These are phyloP conservation scores for Lepraria neglecta DNA, from an alignment of 495 filamentous ascomycete species.

Conservation along the genomic window DNA sequence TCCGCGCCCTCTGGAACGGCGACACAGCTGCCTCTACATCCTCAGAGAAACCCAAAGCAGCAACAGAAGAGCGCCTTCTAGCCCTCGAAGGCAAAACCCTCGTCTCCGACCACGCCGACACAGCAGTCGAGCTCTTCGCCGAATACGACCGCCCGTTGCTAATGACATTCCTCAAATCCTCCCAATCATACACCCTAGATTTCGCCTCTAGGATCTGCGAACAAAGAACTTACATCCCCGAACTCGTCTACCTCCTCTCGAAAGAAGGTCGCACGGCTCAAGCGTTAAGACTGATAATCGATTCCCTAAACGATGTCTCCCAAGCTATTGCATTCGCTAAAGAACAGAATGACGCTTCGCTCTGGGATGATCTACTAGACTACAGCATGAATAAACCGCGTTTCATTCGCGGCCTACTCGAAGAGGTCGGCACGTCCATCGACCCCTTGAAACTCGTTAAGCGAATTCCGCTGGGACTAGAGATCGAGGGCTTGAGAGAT, in stretches of 20 bases:
- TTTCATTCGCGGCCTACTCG: slow-evolving; percentile 86
- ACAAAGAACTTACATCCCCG: slow-evolving; percentile 66
- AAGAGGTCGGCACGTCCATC: slow-evolving; percentile 88
- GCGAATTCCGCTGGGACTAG: slow-evolving; percentile 82
- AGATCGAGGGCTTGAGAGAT: slow-evolving; percentile 81
- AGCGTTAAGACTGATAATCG: slow-evolving; percentile 85
- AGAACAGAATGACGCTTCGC: slow-evolving; percentile 77
- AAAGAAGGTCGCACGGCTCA: slow-evolving; percentile 90
- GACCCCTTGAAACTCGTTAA: slow-evolving; percentile 83
- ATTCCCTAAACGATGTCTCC: slow-evolving; percentile 76
- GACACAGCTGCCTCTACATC: slow-evolving; percentile 39
- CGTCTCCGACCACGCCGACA: slow-evolving; percentile 77
- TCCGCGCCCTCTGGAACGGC: slow-evolving; percentile 78
- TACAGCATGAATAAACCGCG: slow-evolving; percentile 94
- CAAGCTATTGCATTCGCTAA: slow-evolving; percentile 93
- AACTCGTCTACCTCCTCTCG: slow-evolving; percentile 87
- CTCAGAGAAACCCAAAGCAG: slow-evolving; percentile 6
- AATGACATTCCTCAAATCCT: slow-evolving; percentile 79
- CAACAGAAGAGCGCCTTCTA: slow-evolving; percentile 15
- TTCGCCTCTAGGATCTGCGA: slow-evolving; percentile 73
- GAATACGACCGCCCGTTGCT: slow-evolving; percentile 71
- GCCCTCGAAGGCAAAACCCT: slow-evolving; percentile 55
- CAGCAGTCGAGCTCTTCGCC: slow-evolving; percentile 78
- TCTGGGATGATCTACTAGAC: slow-evolving; percentile 91
- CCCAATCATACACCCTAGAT: slow-evolving; percentile 76